Percentiles rank a stretch among this genome's conserved stretches.
These are phyloP conservation scores for Trichoderma aggressivum DNA, from an alignment of 2,329 filamentous ascomycete genomes.

Conservation along the genomic window DNA sequence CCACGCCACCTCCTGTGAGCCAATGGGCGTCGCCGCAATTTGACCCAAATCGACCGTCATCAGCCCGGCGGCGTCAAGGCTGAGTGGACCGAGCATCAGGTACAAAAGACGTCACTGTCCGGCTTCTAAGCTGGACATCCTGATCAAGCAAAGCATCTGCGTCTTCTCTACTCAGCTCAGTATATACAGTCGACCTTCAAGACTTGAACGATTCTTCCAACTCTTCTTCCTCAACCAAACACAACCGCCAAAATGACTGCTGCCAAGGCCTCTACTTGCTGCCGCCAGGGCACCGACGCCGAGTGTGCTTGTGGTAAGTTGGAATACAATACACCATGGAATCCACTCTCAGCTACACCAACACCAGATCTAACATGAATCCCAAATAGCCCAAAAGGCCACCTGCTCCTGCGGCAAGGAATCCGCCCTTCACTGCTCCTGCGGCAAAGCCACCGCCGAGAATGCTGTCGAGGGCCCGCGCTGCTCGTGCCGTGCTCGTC, in stretches of 20 bases:
- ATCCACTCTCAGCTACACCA: neutral
- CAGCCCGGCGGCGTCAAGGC: neutral
- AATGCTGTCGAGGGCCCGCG: slow-evolving; percentile 70
- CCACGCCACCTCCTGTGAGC: neutral
- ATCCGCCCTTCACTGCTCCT: slow-evolving; percentile 80
- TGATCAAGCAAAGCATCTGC: neutral
- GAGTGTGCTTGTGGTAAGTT: slow-evolving; percentile 58
- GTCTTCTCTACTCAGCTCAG: neutral
- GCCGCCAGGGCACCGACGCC: slow-evolving; percentile 46
- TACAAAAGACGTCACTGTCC: slow-evolving; percentile 22
- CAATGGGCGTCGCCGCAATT: slow-evolving; percentile 19
- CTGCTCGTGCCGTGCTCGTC: slow-evolving; percentile 80
- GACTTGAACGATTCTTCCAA: neutral
- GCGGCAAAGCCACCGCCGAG: slow-evolving; percentile 71
- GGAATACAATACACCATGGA: neutral
- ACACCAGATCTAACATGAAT: neutral
- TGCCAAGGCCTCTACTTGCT: slow-evolving; percentile 51
- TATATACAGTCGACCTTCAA: neutral
- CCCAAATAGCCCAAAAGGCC: slow-evolving; percentile 53
- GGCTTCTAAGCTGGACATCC: neutral
- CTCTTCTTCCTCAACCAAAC: neutral
- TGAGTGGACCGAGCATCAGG: slow-evolving; percentile 1
- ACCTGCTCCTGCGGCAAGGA: slow-evolving; percentile 89
- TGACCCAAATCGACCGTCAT: slow-evolving; percentile 6
- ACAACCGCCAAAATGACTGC: slow-evolving; percentile 31